phyloP scores from a whole-genome alignment of 345 rosid genomes.

The Hibiscus syriacus region DNA sequence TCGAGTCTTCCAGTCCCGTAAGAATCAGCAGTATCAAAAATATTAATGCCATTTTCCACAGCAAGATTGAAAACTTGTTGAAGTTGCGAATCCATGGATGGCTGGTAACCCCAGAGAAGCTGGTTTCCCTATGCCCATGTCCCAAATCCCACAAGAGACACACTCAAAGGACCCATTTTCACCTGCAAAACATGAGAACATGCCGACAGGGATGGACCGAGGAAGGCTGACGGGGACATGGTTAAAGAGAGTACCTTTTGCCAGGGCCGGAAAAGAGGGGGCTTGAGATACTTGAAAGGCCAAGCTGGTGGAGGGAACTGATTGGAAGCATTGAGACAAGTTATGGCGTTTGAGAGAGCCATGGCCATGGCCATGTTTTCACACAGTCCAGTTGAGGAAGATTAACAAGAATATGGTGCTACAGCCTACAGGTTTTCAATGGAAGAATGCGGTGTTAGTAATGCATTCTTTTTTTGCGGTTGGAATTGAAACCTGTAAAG shows the following conservation, averaged over 20 bases:
- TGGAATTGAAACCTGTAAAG: neutral
- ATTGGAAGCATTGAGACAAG: constrained; percentile 22
- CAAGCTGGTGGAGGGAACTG: constrained; percentile 21
- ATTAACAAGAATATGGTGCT: too few species aligned
- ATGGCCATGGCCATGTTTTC: constrained; percentile 15
- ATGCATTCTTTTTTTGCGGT: neutral
- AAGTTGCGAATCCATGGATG: constrained; percentile 83
- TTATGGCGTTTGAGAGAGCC: constrained; percentile 34
- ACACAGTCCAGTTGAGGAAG: neutral
- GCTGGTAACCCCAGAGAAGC: constrained; percentile 81
- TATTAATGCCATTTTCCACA: constrained; percentile 65
- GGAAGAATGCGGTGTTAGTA: too few species aligned
- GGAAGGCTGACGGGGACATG: too few species aligned
- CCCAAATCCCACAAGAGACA: constrained; percentile 94
- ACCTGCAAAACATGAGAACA: constrained; percentile 15
- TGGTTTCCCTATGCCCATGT: constrained; percentile 99
- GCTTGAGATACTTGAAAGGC: constrained; percentile 50
- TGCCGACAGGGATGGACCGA: neutral
- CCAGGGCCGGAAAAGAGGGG: too few species aligned
- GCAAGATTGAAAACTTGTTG: constrained; percentile 70
- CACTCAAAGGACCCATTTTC: too few species aligned
- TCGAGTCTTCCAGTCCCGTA: constrained; percentile 88
- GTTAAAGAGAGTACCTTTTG: too few species aligned
- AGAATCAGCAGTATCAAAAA: constrained; percentile 89
- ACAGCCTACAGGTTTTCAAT: too few species aligned